Evolutionary conservation across 371 early-diverging fungal genomes (phyloP), one percentile per base, ranked within the genome.

Genomic region (Coemansia linderi): DNA sequence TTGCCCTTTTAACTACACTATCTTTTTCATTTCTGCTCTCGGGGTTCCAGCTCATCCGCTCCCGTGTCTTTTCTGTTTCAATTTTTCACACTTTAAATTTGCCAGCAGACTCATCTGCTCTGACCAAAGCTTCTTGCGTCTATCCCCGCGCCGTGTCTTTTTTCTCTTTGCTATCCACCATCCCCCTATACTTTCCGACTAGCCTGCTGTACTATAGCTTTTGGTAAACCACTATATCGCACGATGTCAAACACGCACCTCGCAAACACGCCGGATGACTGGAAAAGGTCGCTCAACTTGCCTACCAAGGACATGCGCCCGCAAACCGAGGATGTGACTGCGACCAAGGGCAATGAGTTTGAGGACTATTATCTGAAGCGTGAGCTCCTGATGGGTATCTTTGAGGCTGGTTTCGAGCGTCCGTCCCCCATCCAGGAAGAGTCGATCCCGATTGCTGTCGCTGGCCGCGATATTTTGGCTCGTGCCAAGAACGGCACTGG

Each of bases 351-450:
- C 62, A 97, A 96, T 82, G 95, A 94, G 69, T 99, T 98, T 84
- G 97, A 99, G 78, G 97, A 96, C 81, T 98, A 96, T 82, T 94
- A 91, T 82, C 85, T 99, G 60, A 96, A 97, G 78, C 88, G 95
- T 50, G 96, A 98, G 75, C 84, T 99, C 54, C 82, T 98, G 64
- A 99, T 98, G 94, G 99, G 99, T 33, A 95, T 99, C 59, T 98
- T 96, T 81, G 95, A 96, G 80, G 95, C 95, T 38, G 99, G 99
- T 31, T 99, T 96, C 84, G 99, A 99, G 81, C 88, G 89, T 40
- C 99, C 99, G 19, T 95, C 96, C 40, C 98, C 99, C 58, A 98
- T 99, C 79, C 99, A 99, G 84, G 99, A 98, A 87, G 98, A 97
- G 84, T 88, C 98, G 24, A 98, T 99, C 69, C 99, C 98, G 17